Base-by-base conservation (phyloP, 441 rosid species). In the Pelargonium cotyledonis region DNA sequence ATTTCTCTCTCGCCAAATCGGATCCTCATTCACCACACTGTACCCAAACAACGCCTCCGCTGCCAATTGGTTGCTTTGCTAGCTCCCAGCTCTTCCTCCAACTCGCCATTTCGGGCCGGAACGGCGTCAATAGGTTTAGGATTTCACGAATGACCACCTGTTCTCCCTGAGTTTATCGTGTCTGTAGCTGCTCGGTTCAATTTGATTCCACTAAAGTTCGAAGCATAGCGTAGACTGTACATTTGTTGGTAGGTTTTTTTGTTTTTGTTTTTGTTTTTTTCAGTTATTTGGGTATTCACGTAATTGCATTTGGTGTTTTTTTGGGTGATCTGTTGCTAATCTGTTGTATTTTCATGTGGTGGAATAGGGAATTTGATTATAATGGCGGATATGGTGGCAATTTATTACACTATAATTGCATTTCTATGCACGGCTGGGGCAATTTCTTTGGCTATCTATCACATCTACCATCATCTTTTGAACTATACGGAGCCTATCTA, bases 401-500 rank as follows among this genome's bases (percentile, higher is more conserved):
- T 89, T 67, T 89, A 80, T 81, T 84, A 76, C 43, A 76, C 67
- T 57, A 46, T 86, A 38, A 73, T 90, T 53, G 97, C 97, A 0
- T 88, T 95, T 75, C 12, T 88, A 1, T 95, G 97, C 79, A 80
- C 89, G 53, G 77, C 21, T 65, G 96, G 91, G 71, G 94, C 99
- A 65, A 87, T 87, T 69, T 76, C 80, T 23, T 77, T 90, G 83
- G 95, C 96, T 0, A 72, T 91, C 66, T 75, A 77, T 46, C 97
- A 95, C 77, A 90, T 95, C 58, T 95, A 91, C 78, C 80, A 84
- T 76, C 99, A 95, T 64, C 89, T 95, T 12, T 41, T 86, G 72
- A 95, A 95, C 80, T 91, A 95, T 80, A 91, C 97, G 0, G 97
- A 91, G 68, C 97, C 97, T 65, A 91, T 88, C 76, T 94, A 88